A percentile compares a stretch with the other conserved stretches of the same genome.
These are phyloP conservation scores for Choiromyces venosus DNA, from an alignment of 495 filamentous ascomycete species.

Conservation along the genomic window DNA sequence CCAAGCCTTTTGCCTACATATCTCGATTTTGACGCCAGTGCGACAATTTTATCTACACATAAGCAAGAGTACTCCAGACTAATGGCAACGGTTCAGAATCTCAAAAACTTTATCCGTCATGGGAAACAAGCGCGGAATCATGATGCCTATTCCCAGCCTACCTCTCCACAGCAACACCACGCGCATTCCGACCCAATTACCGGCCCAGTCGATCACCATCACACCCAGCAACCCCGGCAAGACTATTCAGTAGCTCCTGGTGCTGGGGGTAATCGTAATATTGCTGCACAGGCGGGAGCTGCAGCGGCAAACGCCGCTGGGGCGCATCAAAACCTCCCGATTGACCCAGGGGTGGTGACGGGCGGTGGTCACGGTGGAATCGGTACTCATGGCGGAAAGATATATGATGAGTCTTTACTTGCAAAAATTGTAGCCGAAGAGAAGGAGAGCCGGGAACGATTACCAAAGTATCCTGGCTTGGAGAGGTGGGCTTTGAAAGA, in stretches of 20 bases:
- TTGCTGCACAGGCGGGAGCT: constrained; percentile 60
- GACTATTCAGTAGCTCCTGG: constrained; percentile 54
- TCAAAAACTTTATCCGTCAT: constrained; percentile 98
- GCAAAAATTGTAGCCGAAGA: constrained; percentile 87
- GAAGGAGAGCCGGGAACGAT: constrained; percentile 70
- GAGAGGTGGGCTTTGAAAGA: constrained; percentile 85
- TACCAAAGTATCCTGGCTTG: constrained; percentile 85
- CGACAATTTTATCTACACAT: background rate
- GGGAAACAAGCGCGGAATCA: constrained; percentile 81
- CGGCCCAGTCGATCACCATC: constrained; percentile 46
- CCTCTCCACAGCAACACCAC: constrained; percentile 53
- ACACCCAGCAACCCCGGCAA: constrained; percentile 44
- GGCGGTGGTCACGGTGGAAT: constrained; percentile 29
- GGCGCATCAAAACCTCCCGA: constrained; percentile 47
- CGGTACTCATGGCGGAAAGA: constrained; percentile 49
- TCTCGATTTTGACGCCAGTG: background rate
- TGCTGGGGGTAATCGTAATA: constrained; percentile 54
- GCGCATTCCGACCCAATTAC: constrained; percentile 52
- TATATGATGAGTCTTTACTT: constrained; percentile 61
- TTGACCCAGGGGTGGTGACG: constrained; percentile 41
- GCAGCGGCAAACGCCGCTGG: constrained; percentile 53
- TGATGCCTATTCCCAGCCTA: constrained; percentile 50
- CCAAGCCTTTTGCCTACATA: background rate
- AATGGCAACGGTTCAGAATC: constrained; percentile 54
- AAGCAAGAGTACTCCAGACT: constrained; percentile 14